Evolutionary conservation across 2,329 filamentous ascomycete genomes (phyloP), one percentile per base, ranked within the genome.

Genomic region (Domatiomyces catenatus): DNA sequence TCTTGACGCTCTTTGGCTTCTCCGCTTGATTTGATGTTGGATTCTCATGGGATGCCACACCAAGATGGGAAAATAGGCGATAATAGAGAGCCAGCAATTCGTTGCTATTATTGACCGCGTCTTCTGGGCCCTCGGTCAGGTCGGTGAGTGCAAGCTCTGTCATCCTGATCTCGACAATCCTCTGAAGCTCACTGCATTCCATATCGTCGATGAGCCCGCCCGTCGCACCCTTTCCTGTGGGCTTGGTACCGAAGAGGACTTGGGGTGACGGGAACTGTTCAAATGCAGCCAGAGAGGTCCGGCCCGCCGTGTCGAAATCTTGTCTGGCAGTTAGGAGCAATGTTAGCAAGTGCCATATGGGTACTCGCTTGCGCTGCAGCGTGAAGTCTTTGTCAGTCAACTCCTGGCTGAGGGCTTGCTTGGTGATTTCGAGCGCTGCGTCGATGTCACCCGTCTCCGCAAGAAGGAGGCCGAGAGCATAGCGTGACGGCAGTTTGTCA

Each of bases 121-220:
- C 79, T 52, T 86, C 82, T 0, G 88, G 80, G 1, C 88, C 88
- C 63, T 95, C 88, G 2, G 86, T 70, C 15, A 92, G 70, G 66
- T 96, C 90, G 2, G 92, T 67, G 18, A 98, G 75, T 3, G 84
- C 77, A 53, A 98, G 72, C 61, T 96, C 89, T 8, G 90, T 95
- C 79, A 96, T 94, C 66, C 94, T 94, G 54, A 95, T 81, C 65
- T 96, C 86, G n/a, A 98, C 69, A 43, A 98, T 82, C 47, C 79
- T 78, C 64, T 89, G 86, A 62, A 88, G 93, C 63, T 96, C 89
- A 22, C 80, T 79, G 52, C 81, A 79, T 55, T 87, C 83, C 80
- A 95, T 86, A 44, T 85, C 80, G 57, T 90, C 84, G 0, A 93
- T 75, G 46, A 86, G 63, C 2, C 79, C 55, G 59, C 58, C n/a